Evolutionary conservation across 2,329 filamentous ascomycete species (phyloP), one percentile per base, ranked within the genome.

Genomic region (Bipolaris gigantea): DNA sequence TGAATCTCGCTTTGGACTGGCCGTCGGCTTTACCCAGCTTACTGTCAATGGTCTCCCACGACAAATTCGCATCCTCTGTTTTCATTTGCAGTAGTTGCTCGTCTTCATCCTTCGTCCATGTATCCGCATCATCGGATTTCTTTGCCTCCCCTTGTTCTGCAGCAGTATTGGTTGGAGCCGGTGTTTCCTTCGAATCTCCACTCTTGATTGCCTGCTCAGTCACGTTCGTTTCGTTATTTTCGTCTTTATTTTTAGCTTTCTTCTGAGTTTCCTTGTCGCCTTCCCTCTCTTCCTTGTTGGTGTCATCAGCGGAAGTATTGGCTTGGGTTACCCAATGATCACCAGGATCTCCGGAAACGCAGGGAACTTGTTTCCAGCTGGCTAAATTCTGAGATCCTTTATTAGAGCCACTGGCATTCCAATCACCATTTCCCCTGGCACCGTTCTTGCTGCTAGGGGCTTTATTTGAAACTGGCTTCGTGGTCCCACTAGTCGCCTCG

Each of bases 61-160:
- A 4, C 1, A n/a, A n/a, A n/a, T n/a, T n/a, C n/a, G 11, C 66
- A 27, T 64, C 62, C 3, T 64, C 64, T 2, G 42, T 61, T 55
- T 76, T 76, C 61, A 76, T 49, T 6, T 67, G 61, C 16, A 76
- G 56, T 2, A 81, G 52, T 55, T 69, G 73, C 3, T 69, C 66
- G 42, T 81, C 78, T 47, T 80, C 70, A 35, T 75, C 74, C 0
- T 66, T 43, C 0, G 74, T 76, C 60, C 69, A 77, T 19, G 34
- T 50, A 23, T 54, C 18, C 1, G 46, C 27, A 27, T 49, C 35
- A 5, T 47, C 47, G 4, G 49, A n/a, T 25, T 48, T 42, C 21
- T 50, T 46, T 23, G 34, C 39, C 1, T 48, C 18, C 1, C 10
- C 43, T 4, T 40, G 34, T 10, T 2, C 35, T 2, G 23, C n/a